Conservation (phyloP, 192 early-diverging fungal genomes). For the Coemansia sp. region DNA sequence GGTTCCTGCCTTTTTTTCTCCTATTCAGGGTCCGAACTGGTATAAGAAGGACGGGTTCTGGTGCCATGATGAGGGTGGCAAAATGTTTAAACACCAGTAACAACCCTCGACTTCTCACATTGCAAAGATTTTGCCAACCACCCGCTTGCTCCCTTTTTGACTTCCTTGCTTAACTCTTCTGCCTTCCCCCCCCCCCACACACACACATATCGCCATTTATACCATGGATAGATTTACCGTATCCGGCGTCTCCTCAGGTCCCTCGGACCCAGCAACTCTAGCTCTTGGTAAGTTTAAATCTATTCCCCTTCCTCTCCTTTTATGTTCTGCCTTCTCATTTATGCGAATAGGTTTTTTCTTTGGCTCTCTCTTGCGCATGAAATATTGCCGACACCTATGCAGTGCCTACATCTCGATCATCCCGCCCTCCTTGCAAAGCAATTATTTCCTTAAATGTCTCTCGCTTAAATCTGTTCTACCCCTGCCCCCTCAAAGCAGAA, state of each 20-base stretch:
- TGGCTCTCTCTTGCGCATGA: not conserved
- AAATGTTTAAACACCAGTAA: not conserved
- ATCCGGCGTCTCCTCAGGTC: not conserved
- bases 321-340: not conserved
- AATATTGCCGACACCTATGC: not conserved
- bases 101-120: not conserved
- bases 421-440: constrained; percentile 1
- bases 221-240: too few species aligned
- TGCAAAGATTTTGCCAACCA: not conserved
- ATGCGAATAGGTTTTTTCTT: not conserved
- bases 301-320: too few species aligned
- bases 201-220: not conserved
- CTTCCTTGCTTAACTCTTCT: not conserved
- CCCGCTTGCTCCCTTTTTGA: not conserved
- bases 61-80: not conserved
- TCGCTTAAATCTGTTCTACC: constrained; percentile 1
- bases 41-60: not conserved
- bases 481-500: not conserved
- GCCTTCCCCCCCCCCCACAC: too few species aligned
- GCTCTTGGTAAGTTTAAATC: constrained; percentile 41
- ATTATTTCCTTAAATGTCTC: not conserved
- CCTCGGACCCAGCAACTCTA: constrained; percentile 20
- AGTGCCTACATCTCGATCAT: not conserved
- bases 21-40: not conserved
- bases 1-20: not conserved